phyloP scores from a whole-genome alignment of 2,329 filamentous ascomycete genomes.

The Hypomyces perniciosus region DNA sequence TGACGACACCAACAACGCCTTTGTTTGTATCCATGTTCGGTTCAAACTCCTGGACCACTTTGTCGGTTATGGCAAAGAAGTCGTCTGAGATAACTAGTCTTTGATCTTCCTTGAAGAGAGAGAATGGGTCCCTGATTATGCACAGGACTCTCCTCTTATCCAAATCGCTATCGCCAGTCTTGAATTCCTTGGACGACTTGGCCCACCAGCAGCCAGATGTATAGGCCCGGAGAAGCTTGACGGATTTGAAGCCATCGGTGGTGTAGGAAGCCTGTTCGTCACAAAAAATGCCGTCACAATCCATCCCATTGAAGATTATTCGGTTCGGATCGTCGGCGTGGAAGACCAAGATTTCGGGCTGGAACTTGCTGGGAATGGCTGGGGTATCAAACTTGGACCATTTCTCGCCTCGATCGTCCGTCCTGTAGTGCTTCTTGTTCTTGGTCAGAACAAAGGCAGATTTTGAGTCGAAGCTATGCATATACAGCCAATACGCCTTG shows the following conservation, averaged over 20 bases:
- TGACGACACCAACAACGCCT: slow-evolving; percentile 72
- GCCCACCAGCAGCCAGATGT: slow-evolving; percentile 85
- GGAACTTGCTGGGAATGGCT: slow-evolving; percentile 48
- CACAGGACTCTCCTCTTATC: slow-evolving; percentile 73
- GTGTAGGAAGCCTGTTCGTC: slow-evolving; percentile 67
- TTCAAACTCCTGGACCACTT: slow-evolving; percentile 59
- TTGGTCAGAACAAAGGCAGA: slow-evolving; percentile 76
- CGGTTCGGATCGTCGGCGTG: slow-evolving; percentile 78
- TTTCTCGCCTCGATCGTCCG: slow-evolving; percentile 71
- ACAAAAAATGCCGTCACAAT: slow-evolving; percentile 60
- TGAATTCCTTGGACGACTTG: slow-evolving; percentile 67
- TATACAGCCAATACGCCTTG: slow-evolving; percentile 55
- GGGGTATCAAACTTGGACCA: slow-evolving; percentile 71
- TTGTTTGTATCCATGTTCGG: slow-evolving; percentile 68
- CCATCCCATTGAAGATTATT: slow-evolving; percentile 76
- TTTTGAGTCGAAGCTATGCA: slow-evolving; percentile 72
- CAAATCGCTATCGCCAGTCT: slow-evolving; percentile 57
- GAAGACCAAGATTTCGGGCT: slow-evolving; percentile 57
- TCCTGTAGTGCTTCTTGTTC: slow-evolving; percentile 70
- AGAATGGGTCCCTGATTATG: slow-evolving; percentile 67
- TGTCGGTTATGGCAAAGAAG: slow-evolving; percentile 59
- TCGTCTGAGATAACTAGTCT: slow-evolving; percentile 75
- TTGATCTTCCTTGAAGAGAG: slow-evolving; percentile 65
- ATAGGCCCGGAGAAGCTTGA: slow-evolving; percentile 58
- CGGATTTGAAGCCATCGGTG: slow-evolving; percentile 72